Percentiles rank a stretch among this genome's conserved stretches.
Conservation (phyloP, 1,284 basidiomycete species). For the Rhodotorula sp. region DNA sequence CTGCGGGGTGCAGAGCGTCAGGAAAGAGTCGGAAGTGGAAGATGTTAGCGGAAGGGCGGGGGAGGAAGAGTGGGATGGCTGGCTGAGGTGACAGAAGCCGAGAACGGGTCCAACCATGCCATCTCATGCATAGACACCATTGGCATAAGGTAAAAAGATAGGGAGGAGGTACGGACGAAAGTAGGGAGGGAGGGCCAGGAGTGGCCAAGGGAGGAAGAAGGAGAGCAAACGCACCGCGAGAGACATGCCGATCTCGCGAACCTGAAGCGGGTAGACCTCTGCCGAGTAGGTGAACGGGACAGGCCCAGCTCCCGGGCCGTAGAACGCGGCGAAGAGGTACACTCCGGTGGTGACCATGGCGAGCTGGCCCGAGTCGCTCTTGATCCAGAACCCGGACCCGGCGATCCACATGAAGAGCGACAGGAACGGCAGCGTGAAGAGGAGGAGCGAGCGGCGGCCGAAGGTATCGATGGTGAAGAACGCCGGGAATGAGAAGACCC, state of each 20-base stretch:
- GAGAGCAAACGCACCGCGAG: conserved; percentile 53
- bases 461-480: conserved; percentile 49
- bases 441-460: conserved; percentile 49
- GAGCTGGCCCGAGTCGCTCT: conserved; percentile 13
- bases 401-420: conserved; percentile 44
- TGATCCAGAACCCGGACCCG: conserved; percentile 39
- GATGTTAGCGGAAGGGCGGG: too few relatives aligned
- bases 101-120: too few relatives aligned
- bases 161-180: neutral
- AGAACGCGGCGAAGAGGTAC: conserved; percentile 35
- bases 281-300: conserved; percentile 53
- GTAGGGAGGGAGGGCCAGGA: too few relatives aligned
- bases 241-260: conserved; percentile 58
- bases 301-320: conserved; percentile 49
- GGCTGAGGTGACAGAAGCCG: too few relatives aligned
- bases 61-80: too few relatives aligned
- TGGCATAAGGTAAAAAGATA: too few relatives aligned
- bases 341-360: conserved; percentile 32
- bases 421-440: conserved; percentile 54
- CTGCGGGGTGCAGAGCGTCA: neutral
- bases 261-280: conserved; percentile 56
- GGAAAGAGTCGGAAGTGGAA: too few relatives aligned
- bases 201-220: too few relatives aligned
- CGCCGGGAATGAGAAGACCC: conserved; percentile 45
- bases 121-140: too few relatives aligned